phyloP scores from a whole-genome alignment of 306 rosid genomes.

The Biancaea sappan region DNA sequence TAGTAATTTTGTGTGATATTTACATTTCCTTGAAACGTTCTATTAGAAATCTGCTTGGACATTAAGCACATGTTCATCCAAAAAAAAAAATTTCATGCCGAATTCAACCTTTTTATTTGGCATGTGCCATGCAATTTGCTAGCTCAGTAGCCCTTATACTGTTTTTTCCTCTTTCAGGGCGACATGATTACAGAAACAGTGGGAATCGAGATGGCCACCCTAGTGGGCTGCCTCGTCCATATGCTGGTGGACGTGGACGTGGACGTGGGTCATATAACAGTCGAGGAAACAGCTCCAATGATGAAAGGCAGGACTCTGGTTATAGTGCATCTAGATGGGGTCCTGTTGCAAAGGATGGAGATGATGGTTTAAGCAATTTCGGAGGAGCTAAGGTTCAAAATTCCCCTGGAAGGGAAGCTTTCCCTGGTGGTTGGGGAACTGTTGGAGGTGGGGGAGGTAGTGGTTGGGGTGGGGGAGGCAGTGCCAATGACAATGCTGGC shows the following conservation, averaged over 20 bases:
- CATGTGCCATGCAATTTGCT: background rate
- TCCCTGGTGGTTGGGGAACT: conserved; percentile 77
- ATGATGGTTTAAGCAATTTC: conserved; percentile 66
- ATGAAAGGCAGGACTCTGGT: conserved; percentile 72
- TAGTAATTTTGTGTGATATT: background rate
- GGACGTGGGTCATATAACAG: conserved; percentile 69
- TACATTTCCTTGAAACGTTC: conserved; percentile 2
- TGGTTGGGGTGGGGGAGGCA: conserved; percentile 21
- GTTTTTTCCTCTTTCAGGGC: conserved; percentile 45
- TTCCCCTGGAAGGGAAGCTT: conserved; percentile 90
- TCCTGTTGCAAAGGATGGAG: conserved; percentile 65
- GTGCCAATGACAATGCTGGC: conserved; percentile 31
- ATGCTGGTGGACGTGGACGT: conserved; percentile 64
- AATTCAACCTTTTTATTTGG: background rate
- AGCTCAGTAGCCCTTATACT: background rate
- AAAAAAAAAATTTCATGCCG: background rate
- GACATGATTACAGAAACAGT: conserved; percentile 61
- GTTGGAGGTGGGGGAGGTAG: conserved; percentile 41
- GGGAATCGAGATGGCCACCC: conserved; percentile 77
- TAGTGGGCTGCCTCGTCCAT: conserved; percentile 90
- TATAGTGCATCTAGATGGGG: conserved; percentile 63
- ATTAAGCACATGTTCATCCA: background rate
- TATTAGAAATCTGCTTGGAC: conserved; percentile 1
- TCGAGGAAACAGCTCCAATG: conserved; percentile 59
- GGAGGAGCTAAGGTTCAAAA: conserved; percentile 83